Conservation (phyloP, 1,284 basidiomycete species). For the Tilletiopsis washingtonensis region DNA sequence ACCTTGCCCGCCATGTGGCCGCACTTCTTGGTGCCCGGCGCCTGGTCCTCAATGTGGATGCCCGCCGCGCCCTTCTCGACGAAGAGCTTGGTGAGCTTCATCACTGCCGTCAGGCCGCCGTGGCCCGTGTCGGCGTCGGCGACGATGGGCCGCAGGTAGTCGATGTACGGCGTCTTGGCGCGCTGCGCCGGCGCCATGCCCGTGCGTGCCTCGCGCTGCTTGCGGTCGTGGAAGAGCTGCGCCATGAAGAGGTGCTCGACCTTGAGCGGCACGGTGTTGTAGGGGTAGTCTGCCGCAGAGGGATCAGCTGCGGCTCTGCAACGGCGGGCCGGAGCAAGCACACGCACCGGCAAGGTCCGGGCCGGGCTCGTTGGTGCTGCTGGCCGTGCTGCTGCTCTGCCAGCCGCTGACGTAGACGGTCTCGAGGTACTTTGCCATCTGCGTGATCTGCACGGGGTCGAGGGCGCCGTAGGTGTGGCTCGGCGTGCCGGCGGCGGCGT, state of each 20-base stretch:
- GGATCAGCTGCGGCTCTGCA: background rate
- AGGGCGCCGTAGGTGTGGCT: slow-evolving; percentile 95
- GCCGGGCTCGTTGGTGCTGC: slow-evolving; percentile 46
- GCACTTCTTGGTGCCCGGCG: slow-evolving; percentile 69
- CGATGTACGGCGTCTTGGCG: slow-evolving; percentile 48
- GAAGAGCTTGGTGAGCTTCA: slow-evolving; percentile 90
- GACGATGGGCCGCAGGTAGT: slow-evolving; percentile 50
- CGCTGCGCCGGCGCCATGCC: slow-evolving; percentile 62
- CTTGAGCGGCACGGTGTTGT: slow-evolving; percentile 60
- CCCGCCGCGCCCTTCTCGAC: slow-evolving; percentile 82
- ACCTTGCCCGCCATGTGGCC: slow-evolving; percentile 67
- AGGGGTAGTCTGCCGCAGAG: slow-evolving; percentile 53
- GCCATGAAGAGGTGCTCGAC: slow-evolving; percentile 60
- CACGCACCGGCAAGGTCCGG: slow-evolving; percentile 33
- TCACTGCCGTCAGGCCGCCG: slow-evolving; percentile 85
- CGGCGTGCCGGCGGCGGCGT: slow-evolving; percentile 55
- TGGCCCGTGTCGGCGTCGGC: slow-evolving; percentile 59
- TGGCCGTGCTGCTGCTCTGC: slow-evolving; percentile 45
- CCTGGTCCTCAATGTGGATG: slow-evolving; percentile 84
- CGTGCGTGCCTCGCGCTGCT: slow-evolving; percentile 54
- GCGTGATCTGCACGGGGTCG: slow-evolving; percentile 80
- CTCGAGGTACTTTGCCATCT: slow-evolving; percentile 48
- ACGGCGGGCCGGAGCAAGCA: background rate
- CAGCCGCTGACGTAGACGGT: slow-evolving; percentile 48
- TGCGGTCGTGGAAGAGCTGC: slow-evolving; percentile 59